phyloP scores from a whole-genome alignment of 2,329 filamentous ascomycete species.

The Fusarium luffae region DNA sequence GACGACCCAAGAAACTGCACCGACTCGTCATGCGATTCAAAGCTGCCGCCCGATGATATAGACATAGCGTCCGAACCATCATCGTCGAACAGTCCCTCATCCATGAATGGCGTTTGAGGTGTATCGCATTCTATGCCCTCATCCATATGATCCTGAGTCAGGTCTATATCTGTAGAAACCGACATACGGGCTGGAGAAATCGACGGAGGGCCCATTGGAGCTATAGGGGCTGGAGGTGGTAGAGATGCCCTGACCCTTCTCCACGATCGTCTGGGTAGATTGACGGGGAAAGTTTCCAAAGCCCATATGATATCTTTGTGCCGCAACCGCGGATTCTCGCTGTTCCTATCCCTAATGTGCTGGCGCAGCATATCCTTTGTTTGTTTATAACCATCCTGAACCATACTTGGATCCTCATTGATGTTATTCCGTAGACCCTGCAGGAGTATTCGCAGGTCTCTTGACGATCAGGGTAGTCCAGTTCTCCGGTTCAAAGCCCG shows the following conservation, averaged over 20 bases:
- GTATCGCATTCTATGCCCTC: background rate
- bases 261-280: background rate
- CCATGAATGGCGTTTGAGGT: background rate
- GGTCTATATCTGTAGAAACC: background rate
- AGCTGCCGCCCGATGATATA: background rate
- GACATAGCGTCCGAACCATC: background rate
- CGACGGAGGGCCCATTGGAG: background rate
- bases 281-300: background rate
- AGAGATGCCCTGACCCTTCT: background rate
- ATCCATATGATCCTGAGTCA: background rate
- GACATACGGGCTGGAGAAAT: background rate
- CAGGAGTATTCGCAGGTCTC: background rate
- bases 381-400: background rate
- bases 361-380: background rate
- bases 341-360: background rate
- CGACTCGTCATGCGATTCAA: background rate
- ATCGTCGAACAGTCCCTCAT: background rate
- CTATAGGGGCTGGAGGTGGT: background rate
- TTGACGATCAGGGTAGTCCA: background rate
- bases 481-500: background rate
- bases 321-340: background rate
- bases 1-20: background rate
- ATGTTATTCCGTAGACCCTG: background rate
- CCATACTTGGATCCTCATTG: background rate
- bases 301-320: background rate